phyloP scores from a whole-genome alignment of 176 grass and related monocot species.

The Oryza brachyantha region DNA sequence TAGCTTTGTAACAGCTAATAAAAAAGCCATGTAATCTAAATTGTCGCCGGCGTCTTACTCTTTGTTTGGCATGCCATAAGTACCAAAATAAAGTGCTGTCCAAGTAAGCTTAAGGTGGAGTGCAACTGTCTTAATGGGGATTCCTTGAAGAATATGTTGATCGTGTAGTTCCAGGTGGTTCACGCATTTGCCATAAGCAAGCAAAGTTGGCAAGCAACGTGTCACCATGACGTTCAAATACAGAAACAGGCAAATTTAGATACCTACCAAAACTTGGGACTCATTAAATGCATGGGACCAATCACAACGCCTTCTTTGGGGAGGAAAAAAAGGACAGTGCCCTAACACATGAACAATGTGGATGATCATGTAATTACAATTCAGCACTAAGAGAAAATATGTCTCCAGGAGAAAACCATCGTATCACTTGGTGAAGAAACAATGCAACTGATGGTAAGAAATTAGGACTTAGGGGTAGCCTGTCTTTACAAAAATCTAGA shows the following conservation, averaged over 20 bases:
- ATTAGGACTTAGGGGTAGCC: background rate
- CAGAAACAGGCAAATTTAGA: background rate
- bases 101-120: conserved; percentile 11
- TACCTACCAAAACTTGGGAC: conserved; percentile 12
- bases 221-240: background rate
- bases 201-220: background rate
- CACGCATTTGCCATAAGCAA: conserved; percentile 7
- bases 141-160: background rate
- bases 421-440: background rate
- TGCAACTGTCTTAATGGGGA: conserved; percentile 13
- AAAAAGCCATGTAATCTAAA: conserved; percentile 8
- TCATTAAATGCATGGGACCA: background rate
- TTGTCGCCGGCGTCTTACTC: background rate
- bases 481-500: background rate
- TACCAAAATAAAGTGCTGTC: conserved; percentile 8
- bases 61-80: background rate
- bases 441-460: background rate
- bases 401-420: too few species aligned
- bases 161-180: conserved; percentile 8
- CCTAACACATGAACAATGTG: background rate
- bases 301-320: background rate
- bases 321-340: background rate
- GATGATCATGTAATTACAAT: background rate
- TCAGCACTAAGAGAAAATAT: background rate
- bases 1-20: background rate